Conservation (phyloP, 768 basidiomycete species). For the Lentinula aciculospora region DNA sequence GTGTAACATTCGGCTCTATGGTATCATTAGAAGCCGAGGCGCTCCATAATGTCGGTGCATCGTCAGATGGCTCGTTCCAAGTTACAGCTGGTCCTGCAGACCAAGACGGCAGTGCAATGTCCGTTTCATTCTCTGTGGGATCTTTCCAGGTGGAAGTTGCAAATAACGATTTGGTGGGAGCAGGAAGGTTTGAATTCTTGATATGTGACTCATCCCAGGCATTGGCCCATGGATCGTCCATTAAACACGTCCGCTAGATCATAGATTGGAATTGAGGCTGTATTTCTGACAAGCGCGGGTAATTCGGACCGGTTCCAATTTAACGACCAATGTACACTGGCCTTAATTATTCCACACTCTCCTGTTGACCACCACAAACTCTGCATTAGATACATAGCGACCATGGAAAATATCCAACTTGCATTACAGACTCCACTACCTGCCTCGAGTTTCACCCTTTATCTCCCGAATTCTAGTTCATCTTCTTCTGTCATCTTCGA, state of each 20-base stretch:
- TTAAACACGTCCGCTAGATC: slow-evolving; percentile 17
- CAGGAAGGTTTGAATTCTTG: neutral
- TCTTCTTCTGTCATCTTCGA: neutral
- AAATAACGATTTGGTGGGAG: slow-evolving; percentile 7
- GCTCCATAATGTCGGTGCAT: slow-evolving; percentile 37
- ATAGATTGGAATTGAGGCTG: neutral
- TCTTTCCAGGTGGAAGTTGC: slow-evolving; percentile 17
- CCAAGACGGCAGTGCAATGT: slow-evolving; percentile 56
- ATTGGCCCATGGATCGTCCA: slow-evolving; percentile 79
- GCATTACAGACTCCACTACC: slow-evolving; percentile 1
- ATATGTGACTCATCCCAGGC: slow-evolving; percentile 51
- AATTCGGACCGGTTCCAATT: neutral
- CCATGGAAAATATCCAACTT: neutral
- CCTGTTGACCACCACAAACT: neutral
- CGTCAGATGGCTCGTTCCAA: slow-evolving; percentile 45
- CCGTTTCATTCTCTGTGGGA: slow-evolving; percentile 37
- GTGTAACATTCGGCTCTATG: too few species aligned
- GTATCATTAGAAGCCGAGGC: neutral
- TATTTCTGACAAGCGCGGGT: neutral
- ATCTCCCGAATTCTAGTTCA: neutral
- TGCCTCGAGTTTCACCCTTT: neutral
- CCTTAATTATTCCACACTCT: too few species aligned
- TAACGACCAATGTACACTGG: too few species aligned
- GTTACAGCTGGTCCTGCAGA: slow-evolving; percentile 33
- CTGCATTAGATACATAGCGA: neutral